Evolutionary conservation across 768 basidiomycete species (phyloP), one percentile per base, ranked within the genome.

Genomic region (Dendrothele bispora): DNA sequence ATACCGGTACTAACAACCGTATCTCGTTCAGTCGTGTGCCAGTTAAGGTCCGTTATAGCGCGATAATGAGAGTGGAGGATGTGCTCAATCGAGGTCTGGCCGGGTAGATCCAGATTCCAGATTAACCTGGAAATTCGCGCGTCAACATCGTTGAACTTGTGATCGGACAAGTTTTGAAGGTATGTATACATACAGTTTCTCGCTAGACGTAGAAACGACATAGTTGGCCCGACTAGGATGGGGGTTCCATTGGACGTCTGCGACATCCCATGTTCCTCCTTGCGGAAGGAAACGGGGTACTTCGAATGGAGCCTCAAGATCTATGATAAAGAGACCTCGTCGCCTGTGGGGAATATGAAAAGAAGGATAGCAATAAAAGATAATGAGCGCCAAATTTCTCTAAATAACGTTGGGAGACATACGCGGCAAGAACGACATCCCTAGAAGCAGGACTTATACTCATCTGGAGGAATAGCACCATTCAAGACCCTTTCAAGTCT

Each of bases 1-100:
- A 99, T 88, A 0, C 91, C 88, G 0, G 88, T 92, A 39, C 94
- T 95, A 2, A 88, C 86, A 15, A 98, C 88, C 11, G 84, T 73
- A 49, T 97, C 84, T 4, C 88, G 87, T 56, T 94, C 86, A 4
- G 79, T 78, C 0, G 87, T 86, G 58, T 93, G 91, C 95, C 95
- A 99, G 61, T 99, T 98, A 60, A 98, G 91, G 60, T 99, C 97
- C 3, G 97, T 98, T 45, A 99, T 94, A 4, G 94, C 93, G 37
- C 95, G 84, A 52, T 92, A 91, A 61, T 99, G 97, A 1, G 90
- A 87, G 51, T 86, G 85, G 4, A 98, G 74, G 26, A 91, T 84
- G 50, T 89, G 83, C 55, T 93, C 78, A 27, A 99, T 91, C 2
- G 87, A 85, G 2, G 86, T 87, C 57, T 88, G 86, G 14, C 83